These are phyloP conservation scores for Blastocrithidia nonstop DNA, from an alignment of 208 protist genomes.

Conservation along the genomic window DNA sequence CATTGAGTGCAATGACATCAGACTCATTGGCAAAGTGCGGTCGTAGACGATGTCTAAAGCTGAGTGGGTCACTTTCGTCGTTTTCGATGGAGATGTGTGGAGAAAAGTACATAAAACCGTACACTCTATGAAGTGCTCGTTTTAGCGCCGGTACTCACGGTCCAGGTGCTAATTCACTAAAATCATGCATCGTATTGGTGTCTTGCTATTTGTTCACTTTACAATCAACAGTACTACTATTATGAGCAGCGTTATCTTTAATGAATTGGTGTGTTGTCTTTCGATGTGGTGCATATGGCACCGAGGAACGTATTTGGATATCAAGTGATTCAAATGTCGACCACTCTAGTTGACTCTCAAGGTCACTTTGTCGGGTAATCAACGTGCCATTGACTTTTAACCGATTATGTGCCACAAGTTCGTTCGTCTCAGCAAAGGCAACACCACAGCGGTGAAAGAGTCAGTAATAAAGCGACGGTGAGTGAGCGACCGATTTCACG, in stretches of 20 bases:
- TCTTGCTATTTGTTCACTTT: neutral
- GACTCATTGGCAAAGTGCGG: constrained; percentile 20
- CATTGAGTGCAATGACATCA: constrained; percentile 46
- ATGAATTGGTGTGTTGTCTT: neutral
- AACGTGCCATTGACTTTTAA: constrained; percentile 42
- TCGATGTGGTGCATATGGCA: constrained; percentile 9
- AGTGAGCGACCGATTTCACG: constrained; percentile 69
- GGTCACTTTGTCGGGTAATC: constrained; percentile 17
- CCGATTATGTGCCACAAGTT: constrained; percentile 15
- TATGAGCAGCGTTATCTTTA: neutral
- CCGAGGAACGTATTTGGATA: constrained; percentile 34
- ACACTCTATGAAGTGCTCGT: constrained; percentile 64
- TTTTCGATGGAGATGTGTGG: constrained; percentile 57
- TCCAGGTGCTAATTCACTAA: too few relatives aligned
- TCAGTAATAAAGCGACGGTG: constrained; percentile 79
- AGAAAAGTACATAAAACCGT: constrained; percentile 44
- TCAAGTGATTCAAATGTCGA: constrained; percentile 45
- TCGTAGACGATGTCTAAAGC: constrained; percentile 68
- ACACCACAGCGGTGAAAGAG: constrained; percentile 79
- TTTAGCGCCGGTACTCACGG: constrained; percentile 78
- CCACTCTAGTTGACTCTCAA: constrained; percentile 72
- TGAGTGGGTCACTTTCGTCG: constrained; percentile 53
- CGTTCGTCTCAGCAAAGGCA: constrained; percentile 56
- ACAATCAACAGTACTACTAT: neutral
- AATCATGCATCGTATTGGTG: neutral